phyloP scores from a whole-genome alignment of 176 grass and related monocot species.

The Bromus sterilis region DNA sequence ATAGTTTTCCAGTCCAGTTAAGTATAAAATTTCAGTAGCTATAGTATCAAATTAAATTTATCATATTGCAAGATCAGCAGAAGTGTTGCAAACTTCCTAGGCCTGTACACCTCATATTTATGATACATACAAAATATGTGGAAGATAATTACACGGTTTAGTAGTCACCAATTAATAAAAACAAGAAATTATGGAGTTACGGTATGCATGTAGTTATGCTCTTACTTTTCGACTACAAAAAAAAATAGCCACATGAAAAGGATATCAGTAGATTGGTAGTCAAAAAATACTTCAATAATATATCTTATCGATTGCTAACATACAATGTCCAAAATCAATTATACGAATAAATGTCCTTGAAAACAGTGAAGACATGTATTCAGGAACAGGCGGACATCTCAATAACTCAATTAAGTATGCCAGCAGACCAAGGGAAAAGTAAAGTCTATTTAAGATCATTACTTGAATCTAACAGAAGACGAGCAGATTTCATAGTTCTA shows the following conservation, averaged over 20 bases:
- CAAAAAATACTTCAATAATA: not conserved
- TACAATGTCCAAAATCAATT: not conserved
- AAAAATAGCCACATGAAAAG: not conserved
- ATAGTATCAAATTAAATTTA: not conserved
- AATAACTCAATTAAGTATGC: not conserved
- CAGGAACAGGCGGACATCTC: not conserved
- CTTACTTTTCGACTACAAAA: not conserved
- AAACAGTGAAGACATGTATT: not conserved
- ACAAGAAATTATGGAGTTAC: not conserved
- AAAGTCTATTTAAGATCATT: not conserved
- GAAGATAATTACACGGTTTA: not conserved
- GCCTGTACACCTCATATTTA: not conserved
- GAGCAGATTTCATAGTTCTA: not conserved
- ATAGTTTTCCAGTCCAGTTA: not conserved
- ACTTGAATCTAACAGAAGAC: constrained; percentile 4
- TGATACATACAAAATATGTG: not conserved
- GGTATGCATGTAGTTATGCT: not conserved
- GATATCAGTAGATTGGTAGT: not conserved
- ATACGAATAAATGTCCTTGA: not conserved
- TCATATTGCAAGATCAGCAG: not conserved
- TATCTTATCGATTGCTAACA: not conserved
- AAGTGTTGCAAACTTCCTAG: not conserved
- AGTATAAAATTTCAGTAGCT: not conserved
- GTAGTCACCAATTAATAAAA: not conserved
- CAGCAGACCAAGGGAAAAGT: not conserved